phyloP scores from a whole-genome alignment of 371 early-diverging fungal species.

The Smittium culicis region DNA sequence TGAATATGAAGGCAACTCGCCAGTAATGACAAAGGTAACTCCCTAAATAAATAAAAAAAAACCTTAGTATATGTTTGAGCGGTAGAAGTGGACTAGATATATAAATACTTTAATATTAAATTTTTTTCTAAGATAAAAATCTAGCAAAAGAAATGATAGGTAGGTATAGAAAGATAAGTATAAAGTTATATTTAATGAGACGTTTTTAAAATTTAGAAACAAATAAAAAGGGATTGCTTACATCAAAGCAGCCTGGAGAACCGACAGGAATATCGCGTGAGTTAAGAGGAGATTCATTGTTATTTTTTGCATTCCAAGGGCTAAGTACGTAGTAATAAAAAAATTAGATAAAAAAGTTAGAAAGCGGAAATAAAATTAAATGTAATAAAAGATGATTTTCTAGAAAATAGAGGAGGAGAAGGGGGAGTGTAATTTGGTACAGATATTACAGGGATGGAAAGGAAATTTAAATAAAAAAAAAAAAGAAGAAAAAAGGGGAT shows the following conservation, averaged over 20 bases:
- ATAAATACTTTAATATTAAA: background rate
- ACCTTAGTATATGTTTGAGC: no score
- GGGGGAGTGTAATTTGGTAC: no score
- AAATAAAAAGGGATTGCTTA: slow-evolving; percentile 34
- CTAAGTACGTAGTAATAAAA: background rate
- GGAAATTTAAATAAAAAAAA: background rate
- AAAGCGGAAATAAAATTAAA: no score
- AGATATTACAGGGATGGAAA: background rate
- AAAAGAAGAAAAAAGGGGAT: background rate
- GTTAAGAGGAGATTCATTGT: background rate
- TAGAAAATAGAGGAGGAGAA: no score
- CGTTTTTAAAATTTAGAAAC: no score
- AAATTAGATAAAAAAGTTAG: no score
- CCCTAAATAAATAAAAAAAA: slow-evolving; percentile 27
- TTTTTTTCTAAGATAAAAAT: slow-evolving; percentile 1
- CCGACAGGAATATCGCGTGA: slow-evolving; percentile 5
- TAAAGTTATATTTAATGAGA: background rate
- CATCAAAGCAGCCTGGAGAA: slow-evolving; percentile 48
- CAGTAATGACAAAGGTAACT: slow-evolving; percentile 85
- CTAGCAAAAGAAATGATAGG: background rate
- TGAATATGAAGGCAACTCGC: slow-evolving; percentile 62
- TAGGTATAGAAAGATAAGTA: background rate
- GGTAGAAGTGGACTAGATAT: no score
- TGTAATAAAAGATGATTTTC: no score
- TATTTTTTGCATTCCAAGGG: background rate